A percentile compares a stretch with the other conserved stretches of the same genome.
phyloP scores from a whole-genome alignment of 2,329 filamentous ascomycete genomes.

The Exutisphaerella laricina region DNA sequence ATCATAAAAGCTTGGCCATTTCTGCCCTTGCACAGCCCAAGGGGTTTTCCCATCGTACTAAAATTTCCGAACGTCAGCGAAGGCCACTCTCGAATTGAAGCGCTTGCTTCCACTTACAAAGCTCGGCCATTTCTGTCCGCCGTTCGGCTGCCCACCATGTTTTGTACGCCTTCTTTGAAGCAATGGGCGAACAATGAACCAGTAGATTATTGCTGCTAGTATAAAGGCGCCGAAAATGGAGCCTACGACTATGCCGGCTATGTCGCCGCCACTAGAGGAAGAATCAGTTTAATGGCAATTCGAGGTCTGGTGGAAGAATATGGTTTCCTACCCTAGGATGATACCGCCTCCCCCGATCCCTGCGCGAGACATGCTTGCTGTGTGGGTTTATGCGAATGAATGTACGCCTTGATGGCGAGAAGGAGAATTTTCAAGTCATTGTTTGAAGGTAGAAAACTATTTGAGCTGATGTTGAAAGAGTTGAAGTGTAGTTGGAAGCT shows the following conservation, averaged over 20 bases:
- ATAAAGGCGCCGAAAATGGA: not conserved
- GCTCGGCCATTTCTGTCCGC: not conserved
- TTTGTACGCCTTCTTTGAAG: not conserved
- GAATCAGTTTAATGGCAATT: too few species aligned
- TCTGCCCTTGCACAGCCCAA: not conserved
- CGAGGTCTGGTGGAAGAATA: too few species aligned
- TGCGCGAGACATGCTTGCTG: too few species aligned
- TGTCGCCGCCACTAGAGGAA: not conserved
- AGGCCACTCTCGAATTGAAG: too few species aligned
- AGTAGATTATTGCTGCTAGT: not conserved
- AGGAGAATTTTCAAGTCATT: not conserved
- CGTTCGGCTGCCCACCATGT: not conserved
- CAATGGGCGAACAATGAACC: slow-evolving; percentile 1
- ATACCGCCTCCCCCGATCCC: too few species aligned
- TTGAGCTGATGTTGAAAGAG: not conserved
- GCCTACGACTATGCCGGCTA: not conserved
- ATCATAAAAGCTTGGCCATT: not conserved
- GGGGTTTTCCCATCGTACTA: too few species aligned
- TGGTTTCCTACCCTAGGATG: too few species aligned
- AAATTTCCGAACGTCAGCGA: too few species aligned
- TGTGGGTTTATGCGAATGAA: too few species aligned
- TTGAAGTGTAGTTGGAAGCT: not conserved
- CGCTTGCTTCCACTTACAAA: not conserved
- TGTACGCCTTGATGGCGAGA: too few species aligned
- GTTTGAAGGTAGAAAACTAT: not conserved